These are phyloP conservation scores for Pseudodiploospora longispora DNA, from an alignment of 2,329 filamentous ascomycete genomes.

Conservation along the genomic window DNA sequence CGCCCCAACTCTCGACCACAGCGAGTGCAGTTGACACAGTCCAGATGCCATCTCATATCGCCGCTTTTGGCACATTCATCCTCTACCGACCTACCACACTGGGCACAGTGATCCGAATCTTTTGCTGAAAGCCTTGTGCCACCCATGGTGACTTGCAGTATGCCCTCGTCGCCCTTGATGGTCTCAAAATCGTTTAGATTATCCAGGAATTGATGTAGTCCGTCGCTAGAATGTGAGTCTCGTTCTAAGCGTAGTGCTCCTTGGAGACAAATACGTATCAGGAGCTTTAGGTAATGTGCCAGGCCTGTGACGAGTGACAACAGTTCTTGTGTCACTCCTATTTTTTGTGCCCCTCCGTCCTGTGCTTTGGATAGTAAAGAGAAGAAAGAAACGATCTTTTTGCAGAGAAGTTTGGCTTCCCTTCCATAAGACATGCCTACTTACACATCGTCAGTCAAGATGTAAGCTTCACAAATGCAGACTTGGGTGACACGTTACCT, in stretches of 20 bases:
- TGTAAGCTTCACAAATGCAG: conserved; percentile 14
- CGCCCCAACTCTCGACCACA: conserved; percentile 59
- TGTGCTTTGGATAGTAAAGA: conserved; percentile 90
- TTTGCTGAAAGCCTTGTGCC: conserved; percentile 62
- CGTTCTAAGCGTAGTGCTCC: conserved; percentile 86
- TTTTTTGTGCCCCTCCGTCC: conserved; percentile 78
- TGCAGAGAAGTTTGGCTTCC: conserved; percentile 98
- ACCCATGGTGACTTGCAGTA: conserved; percentile 56
- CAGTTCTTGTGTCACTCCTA: conserved; percentile 96
- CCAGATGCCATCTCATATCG: conserved; percentile 74
- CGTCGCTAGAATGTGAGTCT: conserved; percentile 65
- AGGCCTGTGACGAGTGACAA: conserved; percentile 93
- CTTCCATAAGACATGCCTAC: conserved; percentile 80
- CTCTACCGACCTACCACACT: conserved; percentile 82
- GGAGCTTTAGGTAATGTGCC: conserved; percentile 92
- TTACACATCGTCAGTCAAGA: background rate
- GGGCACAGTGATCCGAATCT: conserved; percentile 74
- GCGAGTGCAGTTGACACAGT: conserved; percentile 69
- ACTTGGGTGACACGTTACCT: conserved; percentile 39
- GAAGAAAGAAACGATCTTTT: conserved; percentile 98
- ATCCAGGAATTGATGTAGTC: conserved; percentile 74
- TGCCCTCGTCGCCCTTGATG: conserved; percentile 62
- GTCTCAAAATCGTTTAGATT: conserved; percentile 78
- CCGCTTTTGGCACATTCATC: conserved; percentile 78
- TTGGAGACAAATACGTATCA: conserved; percentile 94